phyloP scores from a whole-genome alignment of 2,329 filamentous ascomycete genomes.

The Alternaria arbusti region DNA sequence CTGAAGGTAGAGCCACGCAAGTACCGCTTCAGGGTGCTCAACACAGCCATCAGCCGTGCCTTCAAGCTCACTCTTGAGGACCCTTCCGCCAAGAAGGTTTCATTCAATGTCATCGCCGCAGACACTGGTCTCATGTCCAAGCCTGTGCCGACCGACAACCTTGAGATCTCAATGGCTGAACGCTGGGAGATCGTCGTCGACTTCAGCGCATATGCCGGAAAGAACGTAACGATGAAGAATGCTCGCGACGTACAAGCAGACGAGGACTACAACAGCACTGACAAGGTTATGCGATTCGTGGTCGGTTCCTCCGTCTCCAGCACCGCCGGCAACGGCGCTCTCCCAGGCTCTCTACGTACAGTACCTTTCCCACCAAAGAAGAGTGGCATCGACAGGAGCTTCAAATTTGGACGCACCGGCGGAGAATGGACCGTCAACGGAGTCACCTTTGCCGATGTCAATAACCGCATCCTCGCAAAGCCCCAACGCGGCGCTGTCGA shows the following conservation, averaged over 20 bases:
- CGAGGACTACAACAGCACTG: constrained; percentile 59
- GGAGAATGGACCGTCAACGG: constrained; percentile 50
- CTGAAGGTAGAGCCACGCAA: constrained; percentile 65
- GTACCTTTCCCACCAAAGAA: constrained; percentile 44
- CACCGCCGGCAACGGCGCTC: constrained; percentile 31
- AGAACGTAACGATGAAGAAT: constrained; percentile 59
- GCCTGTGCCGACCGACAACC: constrained; percentile 53
- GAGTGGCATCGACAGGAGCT: constrained; percentile 38
- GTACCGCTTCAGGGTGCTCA: constrained; percentile 64
- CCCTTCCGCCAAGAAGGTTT: constrained; percentile 47
- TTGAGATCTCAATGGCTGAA: constrained; percentile 63
- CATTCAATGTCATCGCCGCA: constrained; percentile 62
- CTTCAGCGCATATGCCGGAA: constrained; percentile 58
- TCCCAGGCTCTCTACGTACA: constrained; percentile 35
- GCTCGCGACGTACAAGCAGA: constrained; percentile 56
- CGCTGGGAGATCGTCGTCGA: constrained; percentile 67
- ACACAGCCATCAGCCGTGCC: constrained; percentile 50
- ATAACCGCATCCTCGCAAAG: constrained; percentile 46
- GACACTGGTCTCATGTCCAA: constrained; percentile 54
- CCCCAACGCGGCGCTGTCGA: constrained; percentile 45
- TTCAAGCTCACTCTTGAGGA: constrained; percentile 60
- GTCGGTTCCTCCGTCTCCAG: constrained; percentile 49
- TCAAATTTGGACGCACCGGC: constrained; percentile 40
- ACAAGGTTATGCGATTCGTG: constrained; percentile 52
- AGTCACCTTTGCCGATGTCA: constrained; percentile 43